These are phyloP conservation scores for Clarireedia monteithiana DNA, from an alignment of 2,329 filamentous ascomycete species.

Conservation along the genomic window DNA sequence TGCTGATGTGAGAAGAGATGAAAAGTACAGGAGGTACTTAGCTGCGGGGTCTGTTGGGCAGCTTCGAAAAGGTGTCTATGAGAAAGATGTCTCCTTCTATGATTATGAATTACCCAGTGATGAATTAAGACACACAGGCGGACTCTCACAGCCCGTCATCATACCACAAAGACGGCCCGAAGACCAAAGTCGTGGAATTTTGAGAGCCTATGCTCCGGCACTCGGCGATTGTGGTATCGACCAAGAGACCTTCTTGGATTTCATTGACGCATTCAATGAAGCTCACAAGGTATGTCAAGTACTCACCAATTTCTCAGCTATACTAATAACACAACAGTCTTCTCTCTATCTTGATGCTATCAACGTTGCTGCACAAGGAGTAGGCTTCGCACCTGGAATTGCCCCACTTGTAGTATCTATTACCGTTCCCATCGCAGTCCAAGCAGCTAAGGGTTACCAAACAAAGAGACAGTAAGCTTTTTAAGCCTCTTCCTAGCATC, in stretches of 20 bases:
- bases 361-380: constrained; percentile 34
- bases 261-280: constrained; percentile 39
- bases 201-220: constrained; percentile 39
- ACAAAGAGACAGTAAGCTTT: constrained; percentile 1
- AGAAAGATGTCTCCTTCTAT: neutral
- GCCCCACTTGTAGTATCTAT: constrained; percentile 35
- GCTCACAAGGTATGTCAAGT: constrained; percentile 10
- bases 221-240: constrained; percentile 38
- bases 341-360: constrained; percentile 33
- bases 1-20: neutral
- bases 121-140: neutral
- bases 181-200: constrained; percentile 37
- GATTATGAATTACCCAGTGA: neutral
- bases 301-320: accelerated
- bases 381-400: constrained; percentile 32
- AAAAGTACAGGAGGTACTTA: neutral
- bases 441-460: constrained; percentile 30
- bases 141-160: constrained; percentile 36
- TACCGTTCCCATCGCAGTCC: constrained; percentile 34
- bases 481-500: no score
- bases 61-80: neutral
- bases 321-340: constrained; percentile 12
- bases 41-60: neutral
- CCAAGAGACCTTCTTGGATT: constrained; percentile 39
- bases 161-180: constrained; percentile 42